Percentiles rank a stretch among this genome's conserved stretches.
Evolutionary conservation across 208 protist species (phyloP).

Genomic region (Naegleria gruberi): DNA sequence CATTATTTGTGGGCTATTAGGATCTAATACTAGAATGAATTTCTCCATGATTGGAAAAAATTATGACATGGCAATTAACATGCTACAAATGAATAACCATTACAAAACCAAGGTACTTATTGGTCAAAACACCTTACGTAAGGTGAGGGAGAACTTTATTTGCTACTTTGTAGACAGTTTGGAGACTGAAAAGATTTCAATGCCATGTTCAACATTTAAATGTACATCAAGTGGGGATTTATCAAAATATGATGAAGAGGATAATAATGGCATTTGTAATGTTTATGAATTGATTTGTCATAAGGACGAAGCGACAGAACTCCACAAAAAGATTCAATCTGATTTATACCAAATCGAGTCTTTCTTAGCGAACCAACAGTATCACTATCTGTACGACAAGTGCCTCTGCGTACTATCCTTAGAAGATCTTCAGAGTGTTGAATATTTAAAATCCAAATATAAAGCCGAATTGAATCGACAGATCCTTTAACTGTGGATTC

Average conservation of each 20-base stretch:
- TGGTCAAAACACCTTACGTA: background rate
- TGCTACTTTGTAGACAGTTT: background rate
- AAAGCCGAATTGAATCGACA: no score
- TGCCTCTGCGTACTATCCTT: no score
- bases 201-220: background rate
- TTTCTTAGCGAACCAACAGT: no score
- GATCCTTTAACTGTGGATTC: no score
- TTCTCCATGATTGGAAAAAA: background rate
- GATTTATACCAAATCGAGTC: background rate
- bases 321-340: background rate
- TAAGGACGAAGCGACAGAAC: background rate
- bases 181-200: background rate
- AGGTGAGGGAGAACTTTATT: background rate
- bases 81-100: background rate
- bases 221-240: background rate
- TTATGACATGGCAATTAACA: background rate
- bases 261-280: background rate
- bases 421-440: no score
- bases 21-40: background rate
- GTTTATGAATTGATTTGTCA: background rate
- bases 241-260: background rate
- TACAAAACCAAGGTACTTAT: background rate
- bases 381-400: no score
- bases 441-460: no score
- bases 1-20: background rate